phyloP scores from a whole-genome alignment of 805 yeast species.

The Kurtzmaniella fragi region DNA sequence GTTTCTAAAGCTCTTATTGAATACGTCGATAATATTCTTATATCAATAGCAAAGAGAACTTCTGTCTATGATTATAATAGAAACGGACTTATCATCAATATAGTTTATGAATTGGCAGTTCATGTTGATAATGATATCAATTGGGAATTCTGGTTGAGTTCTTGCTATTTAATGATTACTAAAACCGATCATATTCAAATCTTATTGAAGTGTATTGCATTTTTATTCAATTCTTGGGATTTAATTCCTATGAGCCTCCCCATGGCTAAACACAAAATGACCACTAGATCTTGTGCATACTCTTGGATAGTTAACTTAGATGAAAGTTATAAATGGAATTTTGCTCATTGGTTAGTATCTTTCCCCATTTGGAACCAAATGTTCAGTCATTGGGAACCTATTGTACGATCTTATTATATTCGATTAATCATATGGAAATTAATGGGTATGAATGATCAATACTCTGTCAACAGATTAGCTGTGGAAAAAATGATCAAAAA shows the following conservation, averaged over 20 bases:
- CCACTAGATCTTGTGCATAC: constrained; percentile 1
- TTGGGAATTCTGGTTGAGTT: constrained; percentile 77
- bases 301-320: constrained; percentile 37
- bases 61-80: constrained; percentile 34
- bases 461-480: constrained; percentile 26
- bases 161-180: constrained; percentile 51
- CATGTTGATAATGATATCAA: constrained; percentile 39
- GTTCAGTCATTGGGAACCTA: constrained; percentile 77
- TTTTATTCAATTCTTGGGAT: constrained; percentile 73
- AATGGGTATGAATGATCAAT: constrained; percentile 36
- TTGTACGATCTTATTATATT: constrained; percentile 64
- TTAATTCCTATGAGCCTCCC: constrained; percentile 43
- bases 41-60: constrained; percentile 28
- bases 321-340: constrained; percentile 43
- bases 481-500: constrained; percentile 25
- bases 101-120: constrained; percentile 34
- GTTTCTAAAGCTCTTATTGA: constrained; percentile 9
- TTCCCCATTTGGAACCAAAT: constrained; percentile 47
- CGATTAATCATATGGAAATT: constrained; percentile 67
- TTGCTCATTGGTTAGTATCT: constrained; percentile 52
- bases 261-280: neutral
- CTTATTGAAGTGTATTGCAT: constrained; percentile 59
- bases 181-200: constrained; percentile 56
- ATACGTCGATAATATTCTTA: constrained; percentile 30
- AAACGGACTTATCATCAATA: constrained; percentile 35